phyloP scores from a whole-genome alignment of 371 early-diverging fungal species.

The Phascolomyces articulosus region DNA sequence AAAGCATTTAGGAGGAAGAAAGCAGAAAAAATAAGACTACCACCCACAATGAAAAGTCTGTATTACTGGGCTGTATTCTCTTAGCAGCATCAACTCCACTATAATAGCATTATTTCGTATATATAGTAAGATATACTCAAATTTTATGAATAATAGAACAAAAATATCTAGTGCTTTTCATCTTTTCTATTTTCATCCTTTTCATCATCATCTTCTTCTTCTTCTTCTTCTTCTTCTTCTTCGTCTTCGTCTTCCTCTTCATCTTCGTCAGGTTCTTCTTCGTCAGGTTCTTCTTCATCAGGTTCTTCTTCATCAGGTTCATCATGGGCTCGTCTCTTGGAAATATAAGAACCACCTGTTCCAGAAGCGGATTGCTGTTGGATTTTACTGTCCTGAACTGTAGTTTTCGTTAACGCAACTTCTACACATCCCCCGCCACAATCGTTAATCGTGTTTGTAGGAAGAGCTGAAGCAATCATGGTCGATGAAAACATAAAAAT shows the following conservation, averaged over 20 bases:
- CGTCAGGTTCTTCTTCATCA: neutral
- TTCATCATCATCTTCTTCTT: neutral
- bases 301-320: neutral
- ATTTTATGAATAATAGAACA: too few relatives aligned
- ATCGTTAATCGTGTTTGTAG: too few relatives aligned
- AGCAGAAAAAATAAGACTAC: too few relatives aligned
- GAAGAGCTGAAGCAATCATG: neutral
- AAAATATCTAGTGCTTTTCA: neutral
- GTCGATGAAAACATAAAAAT: neutral
- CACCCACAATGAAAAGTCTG: too few relatives aligned
- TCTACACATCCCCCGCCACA: neutral
- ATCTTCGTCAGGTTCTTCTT: neutral
- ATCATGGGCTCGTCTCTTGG: neutral
- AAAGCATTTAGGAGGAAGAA: too few relatives aligned
- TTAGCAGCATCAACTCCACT: neutral
- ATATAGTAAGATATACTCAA: too few relatives aligned
- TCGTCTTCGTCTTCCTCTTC: neutral
- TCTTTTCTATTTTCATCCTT: neutral
- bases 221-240: neutral
- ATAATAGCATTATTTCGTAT: too few relatives aligned
- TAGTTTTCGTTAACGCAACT: neutral
- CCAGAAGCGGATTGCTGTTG: neutral
- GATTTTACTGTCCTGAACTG: neutral
- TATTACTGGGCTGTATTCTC: too few relatives aligned
- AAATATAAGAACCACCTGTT: neutral